phyloP scores from a whole-genome alignment of 345 rosid species.

The Eutrema yunnanense region DNA sequence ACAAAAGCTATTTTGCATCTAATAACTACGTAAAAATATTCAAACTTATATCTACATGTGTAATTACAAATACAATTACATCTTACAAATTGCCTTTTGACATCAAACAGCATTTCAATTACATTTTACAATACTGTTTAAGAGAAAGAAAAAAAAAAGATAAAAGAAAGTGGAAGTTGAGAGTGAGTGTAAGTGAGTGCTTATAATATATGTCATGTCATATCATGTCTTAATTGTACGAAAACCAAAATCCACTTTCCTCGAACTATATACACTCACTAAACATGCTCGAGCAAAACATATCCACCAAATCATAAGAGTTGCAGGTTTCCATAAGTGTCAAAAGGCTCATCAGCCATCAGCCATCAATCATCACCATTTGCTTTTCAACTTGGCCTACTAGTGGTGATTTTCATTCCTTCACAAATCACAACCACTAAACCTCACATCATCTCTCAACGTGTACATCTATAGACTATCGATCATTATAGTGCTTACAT shows the following conservation, averaged over 20 bases:
- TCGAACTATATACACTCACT: neutral
- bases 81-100: neutral
- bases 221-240: neutral
- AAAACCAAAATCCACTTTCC: neutral
- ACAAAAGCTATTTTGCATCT: neutral
- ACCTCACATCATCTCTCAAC: neutral
- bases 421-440: neutral
- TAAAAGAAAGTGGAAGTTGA: neutral
- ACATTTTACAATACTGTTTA: neutral
- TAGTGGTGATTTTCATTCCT: neutral
- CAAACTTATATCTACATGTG: neutral
- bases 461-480: neutral
- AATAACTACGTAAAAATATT: neutral
- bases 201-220: constrained; percentile 6
- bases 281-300: neutral
- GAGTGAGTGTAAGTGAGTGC: neutral
- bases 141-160: neutral
- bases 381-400: constrained; percentile 18
- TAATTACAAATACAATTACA: neutral
- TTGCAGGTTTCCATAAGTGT: constrained; percentile 15
- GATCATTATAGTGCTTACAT: neutral
- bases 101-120: neutral
- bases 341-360: neutral
- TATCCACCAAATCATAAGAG: neutral
- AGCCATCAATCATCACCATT: neutral